Evolutionary conservation across 75 land plant genomes (phyloP).

Genomic region (Sequoia sempervirens): DNA sequence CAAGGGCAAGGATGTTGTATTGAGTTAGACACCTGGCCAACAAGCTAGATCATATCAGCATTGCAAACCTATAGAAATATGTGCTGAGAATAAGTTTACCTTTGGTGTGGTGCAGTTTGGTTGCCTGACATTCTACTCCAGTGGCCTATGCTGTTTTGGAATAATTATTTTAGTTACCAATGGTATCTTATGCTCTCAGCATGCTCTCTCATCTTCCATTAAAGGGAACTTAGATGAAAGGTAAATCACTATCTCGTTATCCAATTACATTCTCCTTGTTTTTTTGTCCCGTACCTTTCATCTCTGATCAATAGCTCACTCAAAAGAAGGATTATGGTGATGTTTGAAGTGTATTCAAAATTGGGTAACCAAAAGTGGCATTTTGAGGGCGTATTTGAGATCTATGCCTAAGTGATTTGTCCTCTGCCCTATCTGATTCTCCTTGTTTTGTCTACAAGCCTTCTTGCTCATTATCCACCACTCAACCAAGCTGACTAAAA

Average conservation of each 20-base stretch:
- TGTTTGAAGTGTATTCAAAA: not conserved
- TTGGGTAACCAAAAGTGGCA: not conserved
- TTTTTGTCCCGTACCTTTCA: not conserved
- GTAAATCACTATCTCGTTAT: not conserved
- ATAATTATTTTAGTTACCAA: not conserved
- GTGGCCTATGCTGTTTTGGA: not conserved
- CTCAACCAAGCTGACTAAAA: too few relatives aligned
- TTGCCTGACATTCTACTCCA: not conserved
- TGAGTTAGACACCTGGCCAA: not conserved
- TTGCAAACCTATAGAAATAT: not conserved
- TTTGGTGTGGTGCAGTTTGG: not conserved
- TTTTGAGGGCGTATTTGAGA: not conserved
- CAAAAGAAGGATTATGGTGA: not conserved
- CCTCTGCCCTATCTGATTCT: not conserved
- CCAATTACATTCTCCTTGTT: not conserved
- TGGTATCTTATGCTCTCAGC: not conserved
- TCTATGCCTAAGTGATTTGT: not conserved
- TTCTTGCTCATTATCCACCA: too few relatives aligned
- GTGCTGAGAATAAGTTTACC: too few relatives aligned
- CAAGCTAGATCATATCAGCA: not conserved
- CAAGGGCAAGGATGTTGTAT: not conserved
- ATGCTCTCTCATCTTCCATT: not conserved
- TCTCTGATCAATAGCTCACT: not conserved
- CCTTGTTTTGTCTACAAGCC: not conserved
- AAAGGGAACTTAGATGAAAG: not conserved